These are phyloP conservation scores for Penicillium lividum DNA, from an alignment of 495 filamentous ascomycete genomes.

Conservation along the genomic window DNA sequence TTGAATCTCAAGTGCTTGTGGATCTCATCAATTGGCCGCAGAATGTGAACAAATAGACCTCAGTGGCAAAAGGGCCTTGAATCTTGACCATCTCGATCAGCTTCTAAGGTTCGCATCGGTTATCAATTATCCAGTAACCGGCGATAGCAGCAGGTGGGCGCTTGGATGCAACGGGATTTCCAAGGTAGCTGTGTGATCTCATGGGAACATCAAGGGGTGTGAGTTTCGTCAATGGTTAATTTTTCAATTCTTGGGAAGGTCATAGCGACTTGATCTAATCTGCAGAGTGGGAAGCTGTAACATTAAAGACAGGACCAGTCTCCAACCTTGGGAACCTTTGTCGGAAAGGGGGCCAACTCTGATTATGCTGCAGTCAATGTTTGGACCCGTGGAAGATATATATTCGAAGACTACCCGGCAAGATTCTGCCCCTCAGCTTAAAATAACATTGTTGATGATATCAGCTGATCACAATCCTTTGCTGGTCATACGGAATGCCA, in stretches of 20 bases:
- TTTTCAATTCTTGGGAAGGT: not conserved
- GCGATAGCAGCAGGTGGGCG: not conserved
- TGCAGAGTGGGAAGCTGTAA: not conserved
- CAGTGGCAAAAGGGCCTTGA: not conserved
- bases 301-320: not conserved
- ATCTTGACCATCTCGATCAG: not conserved
- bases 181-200: not conserved
- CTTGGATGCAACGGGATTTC: not conserved
- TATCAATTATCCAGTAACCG: not conserved
- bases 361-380: not conserved
- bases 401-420: not conserved
- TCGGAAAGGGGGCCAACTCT: not conserved
- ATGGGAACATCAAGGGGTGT: not conserved
- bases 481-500: conserved; percentile 16
- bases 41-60: not conserved
- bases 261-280: not conserved
- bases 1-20: not conserved
- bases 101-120: not conserved
- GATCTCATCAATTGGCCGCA: not conserved
- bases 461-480: not conserved
- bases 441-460: conserved; percentile 10
- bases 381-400: not conserved
- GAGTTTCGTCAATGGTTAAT: not conserved
- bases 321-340: not conserved
- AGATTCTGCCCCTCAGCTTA: not conserved